Percentiles rank a stretch among this genome's conserved stretches.
Evolutionary conservation across 768 basidiomycete genomes (phyloP).

Genomic region (Kwoniella bestiolae): DNA sequence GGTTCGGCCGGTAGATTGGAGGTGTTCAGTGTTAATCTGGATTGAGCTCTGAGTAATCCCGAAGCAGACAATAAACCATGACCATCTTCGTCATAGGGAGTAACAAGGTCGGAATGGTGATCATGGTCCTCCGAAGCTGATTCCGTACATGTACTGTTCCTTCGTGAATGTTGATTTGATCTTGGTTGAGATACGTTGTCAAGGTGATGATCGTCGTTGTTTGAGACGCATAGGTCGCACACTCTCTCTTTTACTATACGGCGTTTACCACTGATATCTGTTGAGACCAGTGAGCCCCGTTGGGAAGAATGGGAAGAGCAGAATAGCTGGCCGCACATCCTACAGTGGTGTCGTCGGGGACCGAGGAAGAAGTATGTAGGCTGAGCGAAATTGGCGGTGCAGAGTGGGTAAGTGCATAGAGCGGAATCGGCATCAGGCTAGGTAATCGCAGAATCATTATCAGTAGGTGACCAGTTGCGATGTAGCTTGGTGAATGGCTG

Average conservation of each 20-base stretch:
- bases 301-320: slow-evolving; percentile 40
- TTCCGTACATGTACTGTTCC: slow-evolving; percentile 25
- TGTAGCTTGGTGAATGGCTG: no score
- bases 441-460: not conserved
- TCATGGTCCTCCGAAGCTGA: slow-evolving; percentile 7
- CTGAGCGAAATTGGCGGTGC: slow-evolving; percentile 45
- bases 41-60: slow-evolving; percentile 14
- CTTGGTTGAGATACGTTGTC: slow-evolving; percentile 10
- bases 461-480: not conserved
- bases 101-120: slow-evolving; percentile 29
- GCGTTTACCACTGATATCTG: slow-evolving; percentile 20
- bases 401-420: slow-evolving; percentile 42
- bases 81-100: slow-evolving; percentile 30
- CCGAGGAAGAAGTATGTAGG: slow-evolving; percentile 39
- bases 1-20: not conserved
- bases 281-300: slow-evolving; percentile 21
- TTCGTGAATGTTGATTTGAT: slow-evolving; percentile 22
- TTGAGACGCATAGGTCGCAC: slow-evolving; percentile 41
- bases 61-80: slow-evolving; percentile 9
- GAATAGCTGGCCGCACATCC: slow-evolving; percentile 44
- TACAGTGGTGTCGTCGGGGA: slow-evolving; percentile 49
- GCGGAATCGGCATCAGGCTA: slow-evolving; percentile 41
- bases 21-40: slow-evolving; percentile 15
- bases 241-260: slow-evolving; percentile 34
- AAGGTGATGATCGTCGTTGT: not conserved